Evolutionary conservation across 345 rosid species (phyloP), one percentile per base, ranked within the genome.

Genomic region (Populus euphratica): DNA sequence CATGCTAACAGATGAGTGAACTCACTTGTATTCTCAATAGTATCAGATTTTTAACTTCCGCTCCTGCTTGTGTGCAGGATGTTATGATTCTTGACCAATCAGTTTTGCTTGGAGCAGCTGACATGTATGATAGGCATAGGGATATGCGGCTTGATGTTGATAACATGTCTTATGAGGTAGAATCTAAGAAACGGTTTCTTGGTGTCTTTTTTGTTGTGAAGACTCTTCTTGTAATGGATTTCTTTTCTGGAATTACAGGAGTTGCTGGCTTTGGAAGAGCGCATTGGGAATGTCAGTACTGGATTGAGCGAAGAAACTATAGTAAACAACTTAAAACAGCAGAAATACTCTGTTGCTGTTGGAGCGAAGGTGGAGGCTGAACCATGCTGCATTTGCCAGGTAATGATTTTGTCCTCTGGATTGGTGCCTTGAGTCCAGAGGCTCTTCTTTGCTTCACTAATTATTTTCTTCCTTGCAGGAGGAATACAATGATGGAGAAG

Each of bases 121-220:
- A 88, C 80, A 74, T 86, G 47, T 90, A 90, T 64, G 99, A 95
- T 81, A 90, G 89, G 73, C 91, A 95, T 72, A 86, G 99, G 82
- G 97, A 93, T 77, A 93, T 95, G 99, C 91, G 98, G 47, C 98
- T 95, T 29, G 98, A 93, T 78, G 98, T 95, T 72, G 99, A 95
- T 86, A 93, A 92, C 85, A 95, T 95, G 99, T 80, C 99, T 41
- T 95, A 95, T 69, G 99, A 93, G 97, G 99, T 95, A 87, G 76
- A 84, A 65, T 43, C 25, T 12, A 20, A 33, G 41, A 36, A 20
- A 6, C 69, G 38, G 47, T n/a, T 63, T 73, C 63, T 31, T 23
- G 54, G 73, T 20, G 16, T 64, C 41, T 7, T 39, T 69, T 66
- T 70, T 64, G 10, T 21, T 20, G 14, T n/a, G 35, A 38, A 25